phyloP scores from a whole-genome alignment of 75 land plant genomes.

The Gnetum montanum region DNA sequence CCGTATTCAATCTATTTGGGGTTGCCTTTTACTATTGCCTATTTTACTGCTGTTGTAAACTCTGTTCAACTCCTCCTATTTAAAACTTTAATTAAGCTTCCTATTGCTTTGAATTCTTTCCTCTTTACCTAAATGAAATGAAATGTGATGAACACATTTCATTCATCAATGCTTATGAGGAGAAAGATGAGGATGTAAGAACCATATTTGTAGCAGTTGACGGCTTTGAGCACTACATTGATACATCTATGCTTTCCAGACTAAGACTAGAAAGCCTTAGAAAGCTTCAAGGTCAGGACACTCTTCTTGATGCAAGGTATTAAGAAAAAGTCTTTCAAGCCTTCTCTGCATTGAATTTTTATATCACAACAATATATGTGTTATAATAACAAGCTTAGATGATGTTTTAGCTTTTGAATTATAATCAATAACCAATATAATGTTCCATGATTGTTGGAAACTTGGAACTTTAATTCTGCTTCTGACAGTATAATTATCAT shows the following conservation, averaged over 20 bases:
- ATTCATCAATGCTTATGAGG: conserved; percentile 90
- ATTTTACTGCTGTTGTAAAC: background rate
- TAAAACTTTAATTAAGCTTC: too few relatives aligned
- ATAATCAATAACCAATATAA: too few relatives aligned
- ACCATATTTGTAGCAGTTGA: conserved; percentile 46
- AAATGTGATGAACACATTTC: background rate
- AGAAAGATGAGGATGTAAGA: conserved; percentile 46
- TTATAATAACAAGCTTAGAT: background rate
- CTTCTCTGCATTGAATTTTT: too few relatives aligned
- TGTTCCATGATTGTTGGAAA: too few relatives aligned
- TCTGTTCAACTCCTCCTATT: background rate
- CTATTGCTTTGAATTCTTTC: background rate
- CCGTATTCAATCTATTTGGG: background rate
- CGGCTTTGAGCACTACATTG: conserved; percentile 70
- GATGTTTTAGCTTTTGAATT: background rate
- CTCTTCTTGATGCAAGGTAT: conserved; percentile 71
- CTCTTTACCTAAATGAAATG: background rate
- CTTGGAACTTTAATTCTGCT: too few relatives aligned
- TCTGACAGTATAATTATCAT: background rate
- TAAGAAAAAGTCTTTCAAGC: background rate
- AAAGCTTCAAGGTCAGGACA: conserved; percentile 36
- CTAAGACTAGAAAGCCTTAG: conserved; percentile 56
- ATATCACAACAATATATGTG: too few relatives aligned
- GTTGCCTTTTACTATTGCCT: background rate
- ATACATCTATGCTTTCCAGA: conserved; percentile 42